Evolutionary conservation across 495 filamentous ascomycete genomes (phyloP).

Genomic region (Bryoglossum gracile): DNA sequence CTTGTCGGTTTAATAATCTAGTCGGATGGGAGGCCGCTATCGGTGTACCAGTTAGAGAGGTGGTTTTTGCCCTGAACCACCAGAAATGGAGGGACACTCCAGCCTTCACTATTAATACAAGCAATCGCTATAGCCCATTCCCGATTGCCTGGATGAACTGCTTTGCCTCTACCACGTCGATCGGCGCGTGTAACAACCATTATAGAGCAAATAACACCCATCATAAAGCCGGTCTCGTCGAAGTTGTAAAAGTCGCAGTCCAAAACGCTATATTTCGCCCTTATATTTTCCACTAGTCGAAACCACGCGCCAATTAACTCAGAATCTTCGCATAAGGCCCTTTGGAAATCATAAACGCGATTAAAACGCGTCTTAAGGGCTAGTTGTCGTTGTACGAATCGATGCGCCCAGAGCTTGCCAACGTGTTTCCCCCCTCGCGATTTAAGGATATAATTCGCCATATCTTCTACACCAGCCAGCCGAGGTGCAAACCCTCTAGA

Average conservation of each 20-base stretch:
- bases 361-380: conserved; percentile 28
- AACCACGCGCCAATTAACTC: conserved; percentile 32
- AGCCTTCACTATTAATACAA: conserved; percentile 26
- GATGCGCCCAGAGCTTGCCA: conserved; percentile 24
- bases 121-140: conserved; percentile 35
- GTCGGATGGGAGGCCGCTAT: background rate
- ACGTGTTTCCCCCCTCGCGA: conserved; percentile 21
- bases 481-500: conserved; percentile 24
- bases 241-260: conserved; percentile 36
- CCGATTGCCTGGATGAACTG: conserved; percentile 32
- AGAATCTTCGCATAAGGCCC: conserved; percentile 33
- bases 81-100: conserved; percentile 30
- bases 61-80: conserved; percentile 27
- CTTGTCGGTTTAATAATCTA: conserved; percentile 17
- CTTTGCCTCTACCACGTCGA: conserved; percentile 18
- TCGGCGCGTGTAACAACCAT: conserved; percentile 30
- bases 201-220: conserved; percentile 27
- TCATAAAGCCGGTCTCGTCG: too few species aligned
- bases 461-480: conserved; percentile 31
- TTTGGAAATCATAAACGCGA: conserved; percentile 29
- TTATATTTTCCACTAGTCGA: conserved; percentile 26
- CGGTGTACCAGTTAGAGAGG: conserved; percentile 10
- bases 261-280: conserved; percentile 30
- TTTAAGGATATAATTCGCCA: conserved; percentile 31
- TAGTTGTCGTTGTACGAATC: conserved; percentile 29